Evolutionary conservation across 2,329 filamentous ascomycete genomes (phyloP), one percentile per base, ranked within the genome.

Genomic region (Aspergillus piperis): DNA sequence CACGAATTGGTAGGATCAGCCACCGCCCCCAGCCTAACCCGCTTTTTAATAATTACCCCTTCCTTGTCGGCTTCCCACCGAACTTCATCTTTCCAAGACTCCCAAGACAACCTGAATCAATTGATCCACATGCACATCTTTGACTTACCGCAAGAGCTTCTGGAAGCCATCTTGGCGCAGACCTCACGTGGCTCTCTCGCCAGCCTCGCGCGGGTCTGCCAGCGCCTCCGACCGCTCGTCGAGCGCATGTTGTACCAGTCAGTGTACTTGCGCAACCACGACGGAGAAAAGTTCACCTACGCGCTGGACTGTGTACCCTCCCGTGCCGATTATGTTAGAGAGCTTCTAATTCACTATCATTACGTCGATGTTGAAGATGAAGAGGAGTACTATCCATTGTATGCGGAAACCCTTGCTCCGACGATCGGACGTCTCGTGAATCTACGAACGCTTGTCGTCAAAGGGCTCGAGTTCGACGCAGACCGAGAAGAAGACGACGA

Each of bases 341-440:
- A 59, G 42, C 58, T 59, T 2, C 19, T 44, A 15, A 19, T 59
- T 11, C 52, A 59, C 17, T 59, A 59, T 19, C 58, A 59, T 13
- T 56, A 56, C 27, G 36, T 55, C 21, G 38, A 51, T 4, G 25
- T 56, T 6, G 36, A 44, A 10, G 39, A 56, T 19, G 42, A 59
- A 44, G 30, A 55, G 19, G 36, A 51, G 2, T 56, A 56, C 23
- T 59, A 59, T 32, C 52, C 52, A 13, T 42, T 55, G 5, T 36
- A 50, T 19, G 52, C 44, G 44, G 52, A 59, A 25, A 44, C 32
- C 38, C 17, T 59, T 10, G 36, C 53, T 3, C 52, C 52, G 5
- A 56, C 58, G 17, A 25, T 51, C 42, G 2, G 17, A n/a, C 44
- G 52, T 6, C 58, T 59, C 27, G 25, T 56, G 13, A 59, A 56